phyloP scores from a whole-genome alignment of 2,329 filamentous ascomycete genomes.

The Arthroderma sp. region DNA sequence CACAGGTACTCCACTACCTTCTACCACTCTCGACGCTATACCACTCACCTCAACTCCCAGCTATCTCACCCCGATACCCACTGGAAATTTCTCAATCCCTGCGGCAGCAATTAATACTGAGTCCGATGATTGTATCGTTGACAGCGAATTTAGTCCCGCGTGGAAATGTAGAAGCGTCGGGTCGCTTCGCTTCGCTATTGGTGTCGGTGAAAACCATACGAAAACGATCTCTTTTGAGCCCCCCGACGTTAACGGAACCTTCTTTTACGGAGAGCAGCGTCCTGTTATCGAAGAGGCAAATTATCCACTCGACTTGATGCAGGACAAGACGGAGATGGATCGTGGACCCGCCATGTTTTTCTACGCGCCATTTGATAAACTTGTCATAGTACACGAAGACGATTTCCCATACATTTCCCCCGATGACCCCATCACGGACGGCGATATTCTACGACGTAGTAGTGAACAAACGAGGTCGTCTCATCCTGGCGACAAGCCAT shows the following conservation, averaged over 20 bases:
- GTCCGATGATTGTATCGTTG: conserved; percentile 37
- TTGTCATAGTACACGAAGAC: conserved; percentile 41
- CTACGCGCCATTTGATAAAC: conserved; percentile 48
- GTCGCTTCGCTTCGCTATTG: conserved; percentile 5
- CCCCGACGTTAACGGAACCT: conserved; percentile 24
- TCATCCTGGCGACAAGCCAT: conserved; percentile 47
- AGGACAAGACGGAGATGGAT: conserved; percentile 42
- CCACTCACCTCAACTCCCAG: conserved; percentile 35
- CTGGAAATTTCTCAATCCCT: conserved; percentile 38
- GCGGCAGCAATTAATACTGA: conserved; percentile 33
- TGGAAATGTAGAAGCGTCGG: conserved; percentile 39
- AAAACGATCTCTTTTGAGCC: conserved; percentile 27
- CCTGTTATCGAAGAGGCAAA: conserved; percentile 34
- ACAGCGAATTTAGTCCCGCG: conserved; percentile 31
- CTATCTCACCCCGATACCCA: conserved; percentile 34
- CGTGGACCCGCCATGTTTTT: conserved; percentile 54
- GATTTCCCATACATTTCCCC: conserved; percentile 15
- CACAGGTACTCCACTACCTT: no score
- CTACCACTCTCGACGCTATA: conserved; percentile 37
- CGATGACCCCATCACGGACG: no score
- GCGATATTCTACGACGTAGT: not conserved
- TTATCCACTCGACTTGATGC: conserved; percentile 41
- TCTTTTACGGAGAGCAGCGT: conserved; percentile 51
- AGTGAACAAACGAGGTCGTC: conserved; percentile 19
- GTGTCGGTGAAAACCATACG: conserved; percentile 16